Conservation (phyloP, 129 eudicot species). For the Artemisia argyi region DNA sequence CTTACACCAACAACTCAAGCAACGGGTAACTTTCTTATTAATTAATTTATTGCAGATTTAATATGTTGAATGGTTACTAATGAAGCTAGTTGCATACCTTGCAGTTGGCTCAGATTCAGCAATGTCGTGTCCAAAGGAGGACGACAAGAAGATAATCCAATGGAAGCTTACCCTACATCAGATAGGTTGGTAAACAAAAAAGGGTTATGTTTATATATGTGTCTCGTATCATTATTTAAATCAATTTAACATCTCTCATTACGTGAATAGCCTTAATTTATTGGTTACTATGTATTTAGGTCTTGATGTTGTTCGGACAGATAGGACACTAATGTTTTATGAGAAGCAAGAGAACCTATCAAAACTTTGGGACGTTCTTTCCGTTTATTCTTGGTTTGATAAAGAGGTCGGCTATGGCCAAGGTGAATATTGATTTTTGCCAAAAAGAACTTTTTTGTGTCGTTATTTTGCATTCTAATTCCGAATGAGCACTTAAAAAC, state of each 20-base stretch:
- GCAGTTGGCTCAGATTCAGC: slow-evolving; percentile 38
- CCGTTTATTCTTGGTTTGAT: slow-evolving; percentile 95
- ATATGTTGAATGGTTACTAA: slow-evolving; percentile 14
- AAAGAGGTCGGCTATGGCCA: slow-evolving; percentile 92
- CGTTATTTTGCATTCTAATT: not conserved
- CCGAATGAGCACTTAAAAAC: not conserved
- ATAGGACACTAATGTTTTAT: slow-evolving; percentile 70
- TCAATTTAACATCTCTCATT: not conserved
- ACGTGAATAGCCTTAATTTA: slow-evolving; percentile 15
- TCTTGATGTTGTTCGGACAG: slow-evolving; percentile 94
- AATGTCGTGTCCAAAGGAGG: slow-evolving; percentile 26
- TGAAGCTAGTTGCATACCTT: slow-evolving; percentile 18
- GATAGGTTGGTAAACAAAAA: slow-evolving; percentile 59
- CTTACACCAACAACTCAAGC: slow-evolving; percentile 29
- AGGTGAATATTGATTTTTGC: slow-evolving; percentile 51
- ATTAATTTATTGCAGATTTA: not conserved
- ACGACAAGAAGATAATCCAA: slow-evolving; percentile 69
- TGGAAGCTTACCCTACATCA: slow-evolving; percentile 93
- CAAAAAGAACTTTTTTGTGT: not conserved
- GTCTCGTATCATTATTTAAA: too few relatives aligned
- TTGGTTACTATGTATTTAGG: slow-evolving; percentile 52
- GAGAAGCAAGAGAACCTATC: slow-evolving; percentile 82
- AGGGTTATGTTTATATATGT: too few relatives aligned
- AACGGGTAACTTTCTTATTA: slow-evolving; percentile 32
- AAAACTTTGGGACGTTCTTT: slow-evolving; percentile 90